A percentile compares a stretch with the other conserved stretches of the same genome.
Conservation (phyloP, 352 stramenopile genomes). For the Globisporangium ultimum region DNA sequence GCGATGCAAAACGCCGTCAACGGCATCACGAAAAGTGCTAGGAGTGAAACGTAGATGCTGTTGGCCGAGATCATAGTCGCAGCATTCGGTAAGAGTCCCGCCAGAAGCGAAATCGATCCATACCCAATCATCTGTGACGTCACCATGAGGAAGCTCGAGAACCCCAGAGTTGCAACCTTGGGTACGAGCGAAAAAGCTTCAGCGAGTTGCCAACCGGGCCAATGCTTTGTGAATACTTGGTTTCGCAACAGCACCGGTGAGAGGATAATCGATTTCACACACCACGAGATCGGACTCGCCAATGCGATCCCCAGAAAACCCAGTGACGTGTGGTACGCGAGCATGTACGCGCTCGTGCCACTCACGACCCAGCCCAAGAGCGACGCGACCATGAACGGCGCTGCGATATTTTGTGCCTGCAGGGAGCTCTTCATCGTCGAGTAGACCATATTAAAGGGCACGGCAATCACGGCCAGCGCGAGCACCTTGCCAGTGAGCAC, state of each 20-base stretch:
- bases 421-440: conserved; percentile 25
- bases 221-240: conserved; percentile 14
- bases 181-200: conserved; percentile 14
- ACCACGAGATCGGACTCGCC: conserved; percentile 19
- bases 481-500: conserved; percentile 22
- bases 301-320: conserved; percentile 35
- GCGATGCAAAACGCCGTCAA: conserved; percentile 25
- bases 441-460: conserved; percentile 28
- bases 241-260: conserved; percentile 21
- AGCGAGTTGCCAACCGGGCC: conserved; percentile 17
- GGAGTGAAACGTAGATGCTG: conserved; percentile 27
- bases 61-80: conserved; percentile 30
- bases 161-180: conserved; percentile 14
- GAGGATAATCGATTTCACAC: conserved; percentile 24
- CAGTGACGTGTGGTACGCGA: conserved; percentile 34
- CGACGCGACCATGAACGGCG: conserved; percentile 27
- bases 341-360: conserved; percentile 22
- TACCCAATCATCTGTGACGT: conserved; percentile 20
- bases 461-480: conserved; percentile 8
- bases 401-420: conserved; percentile 33
- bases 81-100: conserved; percentile 29
- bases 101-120: conserved; percentile 17
- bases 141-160: conserved; percentile 15
- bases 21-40: conserved; percentile 28
- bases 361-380: conserved; percentile 19